Base-by-base conservation (phyloP, 1,139 yeast species). In the Kodamaea derodonti region DNA sequence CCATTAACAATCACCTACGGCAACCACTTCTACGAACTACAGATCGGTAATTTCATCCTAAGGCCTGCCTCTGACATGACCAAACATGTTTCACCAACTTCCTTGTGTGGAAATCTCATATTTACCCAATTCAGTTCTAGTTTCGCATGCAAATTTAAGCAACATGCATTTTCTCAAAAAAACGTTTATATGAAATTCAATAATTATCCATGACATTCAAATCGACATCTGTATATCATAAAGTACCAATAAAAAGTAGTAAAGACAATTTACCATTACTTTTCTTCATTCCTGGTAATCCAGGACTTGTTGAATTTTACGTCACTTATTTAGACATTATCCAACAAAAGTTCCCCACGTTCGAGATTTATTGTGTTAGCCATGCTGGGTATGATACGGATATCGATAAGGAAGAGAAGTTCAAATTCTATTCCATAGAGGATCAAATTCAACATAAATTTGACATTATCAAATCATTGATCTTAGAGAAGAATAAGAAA, bases 251-350 rank as follows among this genome's bases (percentile, higher is more conserved):
- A 3, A 32, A 29, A 13, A 27, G 27, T 9, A 18, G 31, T 15
- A 32, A 24, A 9, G 31, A 25, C 27, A 24, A 24, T 18, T 27
- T 32, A 6, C 41, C 42, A 12, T 29, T 45, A 4, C 33, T 80
- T 23, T 59, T 75, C n/a, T 62, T 80, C 40, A 65, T 80, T 9
- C 86, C 87, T 0, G 87, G 87, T 0, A 80, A 80, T 43, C 87
- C 87, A 0, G 87, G 86, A 0, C 52, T 80, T 16, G 69, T 75
- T 20, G 79, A 77, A 41, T 80, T 68, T 51, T 80, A 80, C 49
- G 60, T 61, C 9, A 65, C 70, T 1, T 80, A 75, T 47, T 56
- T 80, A 25, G 61, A 60, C 24, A 50, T 62, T 24, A 51, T 80
- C 32, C 76, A 75, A 34, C 40, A 51, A 23, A 48, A 51, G 24